phyloP scores from a whole-genome alignment of 768 basidiomycete genomes.

The Russula foetens region DNA sequence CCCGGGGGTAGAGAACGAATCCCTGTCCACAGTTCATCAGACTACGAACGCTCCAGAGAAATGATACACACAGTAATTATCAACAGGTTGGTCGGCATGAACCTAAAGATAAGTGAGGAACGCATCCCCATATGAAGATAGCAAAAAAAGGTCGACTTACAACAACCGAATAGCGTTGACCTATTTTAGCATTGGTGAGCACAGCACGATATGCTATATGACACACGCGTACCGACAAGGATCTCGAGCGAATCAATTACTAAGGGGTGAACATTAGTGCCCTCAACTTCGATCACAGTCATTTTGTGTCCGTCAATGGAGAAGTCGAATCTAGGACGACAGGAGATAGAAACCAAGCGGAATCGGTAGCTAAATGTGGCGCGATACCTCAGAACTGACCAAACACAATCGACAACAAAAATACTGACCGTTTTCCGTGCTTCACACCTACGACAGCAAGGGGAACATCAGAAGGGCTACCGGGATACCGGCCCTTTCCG shows the following conservation, averaged over 20 bases:
- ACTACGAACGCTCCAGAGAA: neutral
- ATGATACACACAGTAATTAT: slow-evolving; percentile 35
- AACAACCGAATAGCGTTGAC: slow-evolving; percentile 25
- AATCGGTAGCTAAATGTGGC: slow-evolving; percentile 16
- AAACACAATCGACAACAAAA: neutral
- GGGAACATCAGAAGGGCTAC: neutral
- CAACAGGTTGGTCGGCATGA: slow-evolving; percentile 33
- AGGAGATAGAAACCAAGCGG: slow-evolving; percentile 20
- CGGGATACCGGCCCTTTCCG: slow-evolving; percentile 36
- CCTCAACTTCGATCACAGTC: slow-evolving; percentile 37
- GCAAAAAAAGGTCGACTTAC: slow-evolving; percentile 12
- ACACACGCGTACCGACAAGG: slow-evolving; percentile 28
- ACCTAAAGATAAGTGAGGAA: slow-evolving; percentile 20
- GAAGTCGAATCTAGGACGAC: slow-evolving; percentile 32
- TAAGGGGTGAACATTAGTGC: slow-evolving; percentile 27
- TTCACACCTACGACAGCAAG: slow-evolving; percentile 16
- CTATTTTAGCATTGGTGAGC: neutral
- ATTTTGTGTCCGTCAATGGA: slow-evolving; percentile 33
- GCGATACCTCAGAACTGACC: neutral
- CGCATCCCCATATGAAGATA: neutral
- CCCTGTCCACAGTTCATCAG: slow-evolving; percentile 2
- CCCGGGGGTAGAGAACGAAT: slow-evolving; percentile 23
- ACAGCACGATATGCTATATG: neutral
- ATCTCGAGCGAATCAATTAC: slow-evolving; percentile 36
- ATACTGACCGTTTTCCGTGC: slow-evolving; percentile 7